These are phyloP conservation scores for Ceriops decandra DNA, from an alignment of 345 rosid genomes.

Conservation along the genomic window DNA sequence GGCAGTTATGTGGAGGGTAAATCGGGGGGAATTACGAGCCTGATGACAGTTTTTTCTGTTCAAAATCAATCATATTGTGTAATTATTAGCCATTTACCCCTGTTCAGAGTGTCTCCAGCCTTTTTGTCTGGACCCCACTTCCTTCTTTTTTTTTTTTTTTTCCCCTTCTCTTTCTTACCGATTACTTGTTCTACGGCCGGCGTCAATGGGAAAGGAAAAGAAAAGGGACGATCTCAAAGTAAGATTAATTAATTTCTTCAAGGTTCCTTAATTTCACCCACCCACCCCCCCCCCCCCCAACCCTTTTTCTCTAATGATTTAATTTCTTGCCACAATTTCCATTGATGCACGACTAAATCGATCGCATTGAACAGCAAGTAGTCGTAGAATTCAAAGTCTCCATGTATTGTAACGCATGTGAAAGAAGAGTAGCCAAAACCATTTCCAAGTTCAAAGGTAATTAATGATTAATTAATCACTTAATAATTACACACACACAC, in stretches of 20 bases:
- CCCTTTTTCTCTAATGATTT: neutral
- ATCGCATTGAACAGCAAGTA: slow-evolving; percentile 28
- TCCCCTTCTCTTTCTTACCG: no score
- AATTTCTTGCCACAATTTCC: neutral
- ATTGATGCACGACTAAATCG: no score
- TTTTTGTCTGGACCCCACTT: no score
- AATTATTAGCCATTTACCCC: no score
- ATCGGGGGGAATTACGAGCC: no score
- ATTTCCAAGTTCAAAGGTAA: slow-evolving; percentile 64
- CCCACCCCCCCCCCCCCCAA: no score
- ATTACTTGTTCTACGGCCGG: no score
- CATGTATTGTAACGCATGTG: slow-evolving; percentile 86
- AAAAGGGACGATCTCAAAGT: slow-evolving; percentile 35
- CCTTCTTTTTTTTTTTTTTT: no score
- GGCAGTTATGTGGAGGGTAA: no score
- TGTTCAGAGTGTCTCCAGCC: no score
- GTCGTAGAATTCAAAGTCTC: slow-evolving; percentile 46
- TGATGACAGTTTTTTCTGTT: no score
- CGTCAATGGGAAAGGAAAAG: slow-evolving; percentile 31
- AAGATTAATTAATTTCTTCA: slow-evolving; percentile 6
- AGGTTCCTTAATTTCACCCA: neutral
- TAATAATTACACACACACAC: neutral
- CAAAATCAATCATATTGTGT: no score
- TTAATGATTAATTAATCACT: neutral
- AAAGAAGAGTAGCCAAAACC: slow-evolving; percentile 51